phyloP scores from a whole-genome alignment of 768 basidiomycete genomes.

The Calvatia gigantea region DNA sequence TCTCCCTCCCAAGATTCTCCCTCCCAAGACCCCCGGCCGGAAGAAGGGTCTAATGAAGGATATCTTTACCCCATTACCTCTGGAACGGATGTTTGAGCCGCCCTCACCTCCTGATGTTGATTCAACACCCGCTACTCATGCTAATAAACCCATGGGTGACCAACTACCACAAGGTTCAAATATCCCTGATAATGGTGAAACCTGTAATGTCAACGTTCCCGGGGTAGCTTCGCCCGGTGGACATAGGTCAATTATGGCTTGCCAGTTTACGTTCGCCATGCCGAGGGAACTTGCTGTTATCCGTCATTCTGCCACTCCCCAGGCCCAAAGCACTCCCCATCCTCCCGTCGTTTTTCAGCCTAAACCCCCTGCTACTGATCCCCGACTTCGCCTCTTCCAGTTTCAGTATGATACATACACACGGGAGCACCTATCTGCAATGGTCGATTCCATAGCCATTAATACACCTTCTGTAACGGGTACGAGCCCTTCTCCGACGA shows the following conservation, averaged over 20 bases:
- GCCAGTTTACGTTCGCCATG: slow-evolving; percentile 75
- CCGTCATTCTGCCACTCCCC: slow-evolving; percentile 36
- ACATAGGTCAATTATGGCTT: slow-evolving; percentile 44
- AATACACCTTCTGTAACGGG: slow-evolving; percentile 63
- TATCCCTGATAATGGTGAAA: slow-evolving; percentile 34
- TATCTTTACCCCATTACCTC: slow-evolving; percentile 83
- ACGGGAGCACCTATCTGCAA: slow-evolving; percentile 86
- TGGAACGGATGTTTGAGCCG: slow-evolving; percentile 93
- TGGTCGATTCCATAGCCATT: slow-evolving; percentile 93
- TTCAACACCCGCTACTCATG: neutral
- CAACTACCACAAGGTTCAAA: neutral
- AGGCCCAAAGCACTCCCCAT: slow-evolving; percentile 63
- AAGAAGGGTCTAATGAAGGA: slow-evolving; percentile 67
- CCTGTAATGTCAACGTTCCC: slow-evolving; percentile 47
- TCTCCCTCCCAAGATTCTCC: no score
- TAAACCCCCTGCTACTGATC: slow-evolving; percentile 51
- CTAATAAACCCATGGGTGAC: neutral
- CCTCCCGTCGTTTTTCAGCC: slow-evolving; percentile 26
- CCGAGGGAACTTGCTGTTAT: slow-evolving; percentile 36
- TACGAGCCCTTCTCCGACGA: slow-evolving; percentile 44
- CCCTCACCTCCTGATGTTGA: slow-evolving; percentile 66
- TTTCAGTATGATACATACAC: slow-evolving; percentile 97
- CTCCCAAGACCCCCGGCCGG: slow-evolving; percentile 64
- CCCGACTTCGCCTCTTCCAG: slow-evolving; percentile 83
- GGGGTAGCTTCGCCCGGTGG: slow-evolving; percentile 43